Base-by-base conservation (phyloP, 768 basidiomycete species). In the Ramaria rubella region DNA sequence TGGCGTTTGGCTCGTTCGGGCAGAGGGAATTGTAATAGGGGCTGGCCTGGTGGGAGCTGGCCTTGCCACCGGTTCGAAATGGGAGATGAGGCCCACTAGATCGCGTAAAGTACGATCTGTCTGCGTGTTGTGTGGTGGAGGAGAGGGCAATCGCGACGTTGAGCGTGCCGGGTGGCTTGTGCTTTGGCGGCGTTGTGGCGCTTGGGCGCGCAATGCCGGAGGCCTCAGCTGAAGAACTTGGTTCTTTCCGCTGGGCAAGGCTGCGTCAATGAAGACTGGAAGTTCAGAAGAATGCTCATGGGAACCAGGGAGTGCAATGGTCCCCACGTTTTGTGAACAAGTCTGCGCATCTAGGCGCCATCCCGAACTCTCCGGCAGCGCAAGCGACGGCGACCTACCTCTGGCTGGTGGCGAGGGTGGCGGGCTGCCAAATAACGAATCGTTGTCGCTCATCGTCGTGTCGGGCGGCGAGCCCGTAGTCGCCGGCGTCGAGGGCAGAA, bases 241-340 rank as follows among this genome's bases (percentile, higher is more conserved):
- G 21, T 21, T 40, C 33, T 45, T 53, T 21, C 21, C 44, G 36
- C 43, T 56, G 40, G 79, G 77, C 74, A 77, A 78, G 76, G 81
- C 87, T 88, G 85, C 71, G 81, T 84, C 82, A 77, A 81, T 74
- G 24, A 45, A 45, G 77, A 85, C 78, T 74, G 87, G 80, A 74
- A 84, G 78, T 90, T 90, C 86, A 90, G 86, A 86, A 87, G 76
- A 77, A 58, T 26, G 21, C 72, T 75, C 78, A 76, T 86, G 88
- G 87, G 87, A 87, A 82, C 88, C 89, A 90, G 87, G 87, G 88
- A 90, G 89, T 90, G 89, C 89, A 90, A 90, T 90, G 87, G 88
- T 86, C 88, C 87, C 88, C 88, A 91, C 89, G 81, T 91, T 90
- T 86, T 87, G 79, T 83, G 77, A 73, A 72, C 50, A 46, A 44